These are phyloP conservation scores for Yamadazyma atmosphaerica DNA, from an alignment of 1,139 yeast species.

Conservation along the genomic window DNA sequence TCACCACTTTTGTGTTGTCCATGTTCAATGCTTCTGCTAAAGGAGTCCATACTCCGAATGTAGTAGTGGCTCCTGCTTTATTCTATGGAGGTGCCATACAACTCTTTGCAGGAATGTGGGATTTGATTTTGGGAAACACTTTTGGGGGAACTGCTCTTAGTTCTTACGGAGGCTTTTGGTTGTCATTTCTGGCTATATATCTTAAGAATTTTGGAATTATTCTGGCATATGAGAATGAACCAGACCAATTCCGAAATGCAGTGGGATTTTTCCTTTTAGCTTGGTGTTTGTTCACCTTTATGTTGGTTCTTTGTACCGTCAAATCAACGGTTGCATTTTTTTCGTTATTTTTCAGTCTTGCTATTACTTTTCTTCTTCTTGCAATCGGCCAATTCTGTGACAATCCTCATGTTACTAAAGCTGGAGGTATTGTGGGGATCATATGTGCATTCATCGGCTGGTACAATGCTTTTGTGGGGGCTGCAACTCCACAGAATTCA, in stretches of 20 bases:
- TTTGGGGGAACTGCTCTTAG: slow-evolving; percentile 66
- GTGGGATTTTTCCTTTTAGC: slow-evolving; percentile 63
- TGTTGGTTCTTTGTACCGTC: slow-evolving; percentile 57
- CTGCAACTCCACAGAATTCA: slow-evolving; percentile 27
- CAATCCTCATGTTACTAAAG: slow-evolving; percentile 46
- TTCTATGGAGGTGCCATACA: slow-evolving; percentile 66
- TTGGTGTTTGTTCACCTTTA: slow-evolving; percentile 65
- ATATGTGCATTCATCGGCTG: slow-evolving; percentile 62
- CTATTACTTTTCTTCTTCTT: slow-evolving; percentile 55
- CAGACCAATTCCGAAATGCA: slow-evolving; percentile 48
- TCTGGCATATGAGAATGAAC: slow-evolving; percentile 47
- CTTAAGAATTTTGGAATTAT: slow-evolving; percentile 56
- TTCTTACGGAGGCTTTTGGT: slow-evolving; percentile 78
- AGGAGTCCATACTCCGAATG: slow-evolving; percentile 37
- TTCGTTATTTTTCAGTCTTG: slow-evolving; percentile 52
- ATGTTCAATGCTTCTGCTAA: slow-evolving; percentile 41
- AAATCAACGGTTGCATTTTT: slow-evolving; percentile 66
- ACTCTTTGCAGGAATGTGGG: slow-evolving; percentile 66
- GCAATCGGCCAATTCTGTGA: slow-evolving; percentile 57
- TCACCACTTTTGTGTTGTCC: slow-evolving; percentile 49
- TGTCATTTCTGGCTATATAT: slow-evolving; percentile 60
- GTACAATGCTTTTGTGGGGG: slow-evolving; percentile 47
- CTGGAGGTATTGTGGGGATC: slow-evolving; percentile 73
- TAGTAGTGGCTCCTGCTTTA: slow-evolving; percentile 42
- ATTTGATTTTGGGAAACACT: slow-evolving; percentile 63